phyloP scores from a whole-genome alignment of 1,284 basidiomycete species.

The Trichosporon inkin region DNA sequence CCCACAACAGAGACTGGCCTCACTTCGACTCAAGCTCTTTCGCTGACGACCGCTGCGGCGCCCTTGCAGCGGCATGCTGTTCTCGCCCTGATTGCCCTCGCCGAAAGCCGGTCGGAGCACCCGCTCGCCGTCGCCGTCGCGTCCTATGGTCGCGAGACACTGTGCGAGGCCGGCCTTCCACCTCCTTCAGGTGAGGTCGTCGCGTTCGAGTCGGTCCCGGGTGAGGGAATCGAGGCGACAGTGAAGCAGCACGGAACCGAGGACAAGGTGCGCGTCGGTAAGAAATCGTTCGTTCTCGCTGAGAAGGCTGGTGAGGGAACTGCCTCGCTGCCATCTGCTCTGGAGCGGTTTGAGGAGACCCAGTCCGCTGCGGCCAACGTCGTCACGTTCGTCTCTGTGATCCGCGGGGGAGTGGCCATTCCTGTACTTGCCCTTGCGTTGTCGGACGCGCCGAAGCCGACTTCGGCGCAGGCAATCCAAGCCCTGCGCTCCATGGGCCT shows the following conservation, averaged over 20 bases:
- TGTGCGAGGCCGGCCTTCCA: slow-evolving; percentile 54
- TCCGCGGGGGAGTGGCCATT: slow-evolving; percentile 45
- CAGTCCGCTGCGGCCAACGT: slow-evolving; percentile 72
- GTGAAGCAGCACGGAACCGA: slow-evolving; percentile 53
- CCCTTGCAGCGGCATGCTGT: slow-evolving; percentile 58
- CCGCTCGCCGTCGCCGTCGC: slow-evolving; percentile 91
- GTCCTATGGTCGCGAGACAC: slow-evolving; percentile 65
- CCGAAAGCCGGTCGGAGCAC: slow-evolving; percentile 90
- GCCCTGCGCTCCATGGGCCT: slow-evolving; percentile 82
- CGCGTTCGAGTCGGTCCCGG: slow-evolving; percentile 79
- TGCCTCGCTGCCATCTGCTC: slow-evolving; percentile 55
- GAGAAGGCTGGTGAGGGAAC: slow-evolving; percentile 34
- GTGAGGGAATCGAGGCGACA: slow-evolving; percentile 76
- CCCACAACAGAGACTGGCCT: slow-evolving; percentile 20
- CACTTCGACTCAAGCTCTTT: slow-evolving; percentile 40
- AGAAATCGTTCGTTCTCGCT: slow-evolving; percentile 60
- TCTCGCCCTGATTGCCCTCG: slow-evolving; percentile 75
- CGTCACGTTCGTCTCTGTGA: slow-evolving; percentile 73
- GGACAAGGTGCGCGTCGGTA: slow-evolving; percentile 65
- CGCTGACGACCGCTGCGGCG: slow-evolving; percentile 41
- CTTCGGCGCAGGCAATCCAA: slow-evolving; percentile 71
- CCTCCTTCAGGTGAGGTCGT: slow-evolving; percentile 54
- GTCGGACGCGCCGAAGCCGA: slow-evolving; percentile 76
- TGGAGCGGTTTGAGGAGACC: slow-evolving; percentile 62
- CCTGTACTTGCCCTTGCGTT: slow-evolving; percentile 71